Conservation (phyloP, 495 filamentous ascomycete genomes). For the Diplogelasinospora grovesii region DNA sequence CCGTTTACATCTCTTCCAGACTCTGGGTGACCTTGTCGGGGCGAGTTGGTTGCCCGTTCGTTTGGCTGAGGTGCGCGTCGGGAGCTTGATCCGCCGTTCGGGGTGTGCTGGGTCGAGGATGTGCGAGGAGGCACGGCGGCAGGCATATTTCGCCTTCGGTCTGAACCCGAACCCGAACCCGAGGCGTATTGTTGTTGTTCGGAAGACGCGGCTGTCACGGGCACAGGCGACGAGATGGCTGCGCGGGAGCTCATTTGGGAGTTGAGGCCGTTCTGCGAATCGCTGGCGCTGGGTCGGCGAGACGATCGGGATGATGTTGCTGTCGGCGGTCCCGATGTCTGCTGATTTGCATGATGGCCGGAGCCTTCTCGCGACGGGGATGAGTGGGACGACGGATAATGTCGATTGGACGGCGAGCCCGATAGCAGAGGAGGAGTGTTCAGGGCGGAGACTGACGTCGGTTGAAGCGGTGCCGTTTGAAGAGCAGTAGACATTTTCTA, state of each 20-base stretch:
- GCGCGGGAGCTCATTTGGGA: constrained; percentile 44
- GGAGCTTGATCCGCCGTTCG: constrained; percentile 31
- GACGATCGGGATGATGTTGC: constrained; percentile 40
- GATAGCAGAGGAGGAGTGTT: constrained; percentile 39
- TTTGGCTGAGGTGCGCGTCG: constrained; percentile 35
- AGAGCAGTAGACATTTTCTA: constrained; percentile 50
- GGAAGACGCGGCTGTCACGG: constrained; percentile 28
- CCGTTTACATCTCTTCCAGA: constrained; percentile 28
- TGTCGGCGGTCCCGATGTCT: constrained; percentile 28
- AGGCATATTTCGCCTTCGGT: constrained; percentile 36
- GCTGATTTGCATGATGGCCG: constrained; percentile 36
- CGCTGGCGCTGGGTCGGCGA: constrained; percentile 48
- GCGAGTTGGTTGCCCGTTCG: constrained; percentile 36
- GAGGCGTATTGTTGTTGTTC: constrained; percentile 34
- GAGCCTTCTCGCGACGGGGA: constrained; percentile 36
- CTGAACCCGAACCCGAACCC: constrained; percentile 33
- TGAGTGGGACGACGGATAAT: constrained; percentile 33
- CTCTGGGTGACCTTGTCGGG: constrained; percentile 31
- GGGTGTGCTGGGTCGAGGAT: constrained; percentile 49
- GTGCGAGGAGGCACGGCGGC: constrained; percentile 56
- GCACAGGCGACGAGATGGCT: constrained; percentile 39
- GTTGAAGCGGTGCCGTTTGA: constrained; percentile 48
- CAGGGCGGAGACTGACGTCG: constrained; percentile 39
- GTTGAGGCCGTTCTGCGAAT: constrained; percentile 32
- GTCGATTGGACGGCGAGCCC: constrained; percentile 39